Evolutionary conservation across 139 green algal species (phyloP).

Genomic region (Haematococcus sp.): DNA sequence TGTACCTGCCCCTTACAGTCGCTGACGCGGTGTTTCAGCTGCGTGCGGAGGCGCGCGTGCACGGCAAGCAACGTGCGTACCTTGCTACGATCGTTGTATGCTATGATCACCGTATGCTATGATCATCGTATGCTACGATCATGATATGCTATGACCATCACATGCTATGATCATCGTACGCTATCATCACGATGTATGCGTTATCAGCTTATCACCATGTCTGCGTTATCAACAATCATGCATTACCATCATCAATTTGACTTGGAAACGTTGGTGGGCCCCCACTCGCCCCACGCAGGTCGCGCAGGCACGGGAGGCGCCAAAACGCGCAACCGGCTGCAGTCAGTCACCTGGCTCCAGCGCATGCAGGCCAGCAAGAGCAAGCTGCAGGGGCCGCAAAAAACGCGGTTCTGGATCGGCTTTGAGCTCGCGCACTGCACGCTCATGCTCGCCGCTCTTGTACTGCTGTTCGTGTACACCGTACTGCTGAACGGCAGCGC

Average conservation of each 20-base stretch:
- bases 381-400: not conserved
- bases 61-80: not conserved
- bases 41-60: not conserved
- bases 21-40: not conserved
- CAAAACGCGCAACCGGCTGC: too few species aligned
- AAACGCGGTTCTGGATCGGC: not conserved
- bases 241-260: too few species aligned
- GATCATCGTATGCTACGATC: too few species aligned
- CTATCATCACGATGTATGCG: too few species aligned
- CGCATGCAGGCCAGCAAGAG: not conserved
- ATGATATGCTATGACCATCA: too few species aligned
- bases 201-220: too few species aligned
- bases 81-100: too few species aligned
- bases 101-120: too few species aligned
- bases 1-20: not conserved
- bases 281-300: too few species aligned
- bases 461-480: slow-evolving; percentile 4
- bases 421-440: not conserved
- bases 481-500: not conserved
- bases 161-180: too few species aligned
- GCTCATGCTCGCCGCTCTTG: slow-evolving; percentile 1
- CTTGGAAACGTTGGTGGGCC: too few species aligned
- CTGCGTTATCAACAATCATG: too few species aligned
- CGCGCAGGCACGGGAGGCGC: not conserved
- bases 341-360: not conserved